phyloP scores from a whole-genome alignment of 164 flowering plant genomes.

The Macadamia tetraphylla region DNA sequence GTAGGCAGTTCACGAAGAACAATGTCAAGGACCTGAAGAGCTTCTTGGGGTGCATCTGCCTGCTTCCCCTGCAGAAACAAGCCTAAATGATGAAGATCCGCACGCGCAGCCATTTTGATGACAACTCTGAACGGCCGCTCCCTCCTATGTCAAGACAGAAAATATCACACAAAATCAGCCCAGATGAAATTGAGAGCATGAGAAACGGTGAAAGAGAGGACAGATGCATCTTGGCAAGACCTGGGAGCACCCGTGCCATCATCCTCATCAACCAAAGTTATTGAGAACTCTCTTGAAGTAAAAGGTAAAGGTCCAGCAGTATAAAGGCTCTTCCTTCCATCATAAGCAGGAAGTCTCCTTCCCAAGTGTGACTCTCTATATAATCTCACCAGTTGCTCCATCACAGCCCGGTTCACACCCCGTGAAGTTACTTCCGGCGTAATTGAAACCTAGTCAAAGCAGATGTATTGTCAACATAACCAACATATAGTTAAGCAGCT shows the following conservation, averaged over 20 bases:
- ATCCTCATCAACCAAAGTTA: not conserved
- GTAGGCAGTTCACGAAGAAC: not conserved
- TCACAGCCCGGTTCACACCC: not conserved
- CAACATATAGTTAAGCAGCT: not conserved
- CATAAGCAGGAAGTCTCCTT: not conserved
- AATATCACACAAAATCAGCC: not conserved
- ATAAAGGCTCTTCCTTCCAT: not conserved
- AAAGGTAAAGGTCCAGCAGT: not conserved
- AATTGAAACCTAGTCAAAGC: not conserved
- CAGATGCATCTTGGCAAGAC: not conserved
- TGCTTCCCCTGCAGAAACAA: not conserved
- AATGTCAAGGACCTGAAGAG: not conserved
- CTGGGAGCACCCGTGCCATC: not conserved
- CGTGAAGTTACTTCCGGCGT: not conserved
- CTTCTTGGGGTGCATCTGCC: not conserved
- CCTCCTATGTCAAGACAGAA: not conserved
- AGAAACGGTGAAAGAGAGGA: not conserved
- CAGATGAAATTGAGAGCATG: not conserved
- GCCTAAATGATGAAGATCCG: not conserved
- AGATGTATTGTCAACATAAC: not conserved
- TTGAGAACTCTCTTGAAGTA: not conserved
- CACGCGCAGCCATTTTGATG: not conserved
- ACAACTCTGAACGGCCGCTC: not conserved
- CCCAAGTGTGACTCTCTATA: not conserved
- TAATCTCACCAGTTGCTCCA: not conserved